Evolutionary conservation across 106 monocot species (phyloP).

Genomic region (Gastrodia elata): DNA sequence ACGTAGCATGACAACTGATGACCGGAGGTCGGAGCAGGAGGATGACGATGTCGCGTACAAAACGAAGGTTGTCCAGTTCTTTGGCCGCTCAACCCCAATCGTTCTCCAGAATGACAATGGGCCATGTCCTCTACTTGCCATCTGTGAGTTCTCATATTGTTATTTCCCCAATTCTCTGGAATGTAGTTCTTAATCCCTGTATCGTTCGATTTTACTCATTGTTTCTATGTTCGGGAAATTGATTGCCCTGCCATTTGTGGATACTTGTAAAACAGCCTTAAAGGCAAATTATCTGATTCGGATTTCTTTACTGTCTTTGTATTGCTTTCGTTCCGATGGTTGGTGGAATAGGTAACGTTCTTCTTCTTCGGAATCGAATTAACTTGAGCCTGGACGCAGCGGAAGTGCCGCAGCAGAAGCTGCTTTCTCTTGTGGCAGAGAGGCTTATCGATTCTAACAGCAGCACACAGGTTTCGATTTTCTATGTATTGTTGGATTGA

Average conservation of each 20-base stretch:
- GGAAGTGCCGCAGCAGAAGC: constrained; percentile 62
- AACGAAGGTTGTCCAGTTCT: constrained; percentile 76
- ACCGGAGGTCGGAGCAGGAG: constrained; percentile 4
- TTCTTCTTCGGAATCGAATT: constrained; percentile 68
- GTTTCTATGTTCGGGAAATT: not conserved
- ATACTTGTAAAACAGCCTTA: not conserved
- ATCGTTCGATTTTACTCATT: not conserved
- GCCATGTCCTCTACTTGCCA: constrained; percentile 91
- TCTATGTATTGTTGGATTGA: not conserved
- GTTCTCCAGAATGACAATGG: constrained; percentile 96
- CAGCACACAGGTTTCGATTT: constrained; percentile 46
- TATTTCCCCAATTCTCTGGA: not conserved
- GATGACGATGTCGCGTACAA: constrained; percentile 35
- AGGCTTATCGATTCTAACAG: constrained; percentile 75
- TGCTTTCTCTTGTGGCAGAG: constrained; percentile 79
- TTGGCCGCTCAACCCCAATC: constrained; percentile 78
- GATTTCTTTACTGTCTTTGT: constrained; percentile 3
- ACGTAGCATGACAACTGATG: not conserved
- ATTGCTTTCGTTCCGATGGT: not conserved
- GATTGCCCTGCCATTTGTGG: not conserved
- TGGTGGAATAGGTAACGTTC: constrained; percentile 51
- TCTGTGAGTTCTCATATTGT: constrained; percentile 37
- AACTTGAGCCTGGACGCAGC: constrained; percentile 44
- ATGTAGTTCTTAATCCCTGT: not conserved
- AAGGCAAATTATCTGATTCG: not conserved